Evolutionary conservation across 2,329 filamentous ascomycete species (phyloP), one percentile per base, ranked within the genome.

Genomic region (Corynespora cassiicola): DNA sequence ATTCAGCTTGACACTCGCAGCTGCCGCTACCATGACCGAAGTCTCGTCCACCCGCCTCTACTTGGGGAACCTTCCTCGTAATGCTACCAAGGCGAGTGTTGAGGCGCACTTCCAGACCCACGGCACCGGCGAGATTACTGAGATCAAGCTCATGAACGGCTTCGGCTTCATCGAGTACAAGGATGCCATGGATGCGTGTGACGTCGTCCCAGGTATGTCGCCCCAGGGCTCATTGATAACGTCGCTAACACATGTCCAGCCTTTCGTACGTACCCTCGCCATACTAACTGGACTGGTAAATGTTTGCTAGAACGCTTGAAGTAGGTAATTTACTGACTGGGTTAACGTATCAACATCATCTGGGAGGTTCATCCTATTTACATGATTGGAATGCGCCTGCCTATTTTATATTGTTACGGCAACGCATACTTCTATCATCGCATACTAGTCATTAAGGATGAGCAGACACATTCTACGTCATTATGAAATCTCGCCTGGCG

Each of bases 111-210:
- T 99, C 76, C 86, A 86, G 70, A 90, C 85, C 65, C 90, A 96
- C 84, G 94, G 92, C 68, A 92, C 90, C 59, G 94, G 94, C 71
- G 90, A 96, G 71, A 97, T 99, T 69, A 94, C 88, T 57, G 94
- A 99, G 77, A 92, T 99, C 77, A 99, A 99, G 79, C 84, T 99
- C 52, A 99, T 99, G 94, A 97, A 96, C 70, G 94, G 94, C 65
- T 99, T 99, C 69, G 94, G 94, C 70, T 99, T 99, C 78, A 96
- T 99, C 69, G 94, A 99, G 74, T 99, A 97, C 75, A 95, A 96
- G 74, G 94, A 97, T 76, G 85, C 90, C 42, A 89, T 96, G 87
- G 94, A 99, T 76, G 94, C 94, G 57, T 88, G 92, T 68, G 94
- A 99, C 75, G 91, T 99, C 52, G 94, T 99, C 65, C 94, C 94